Percentiles rank a stretch among this genome's conserved stretches.
phyloP scores from a whole-genome alignment of 306 rosid genomes.

The Carpinus viminea region DNA sequence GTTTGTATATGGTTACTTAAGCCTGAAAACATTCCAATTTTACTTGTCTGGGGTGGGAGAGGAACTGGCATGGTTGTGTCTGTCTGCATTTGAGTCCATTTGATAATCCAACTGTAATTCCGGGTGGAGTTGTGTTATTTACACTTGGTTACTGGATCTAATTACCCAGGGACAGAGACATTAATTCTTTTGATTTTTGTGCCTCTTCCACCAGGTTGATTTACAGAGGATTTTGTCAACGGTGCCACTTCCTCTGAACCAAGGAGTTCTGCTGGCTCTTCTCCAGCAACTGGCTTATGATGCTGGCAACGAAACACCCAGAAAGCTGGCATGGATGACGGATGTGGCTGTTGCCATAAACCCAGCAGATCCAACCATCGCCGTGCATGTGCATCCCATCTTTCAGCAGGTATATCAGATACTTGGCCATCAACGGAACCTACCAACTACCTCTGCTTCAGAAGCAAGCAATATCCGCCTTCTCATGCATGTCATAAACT shows the following conservation, averaged over 20 bases:
- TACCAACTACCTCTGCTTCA: slow-evolving; percentile 46
- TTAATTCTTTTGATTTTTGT: slow-evolving; percentile 12
- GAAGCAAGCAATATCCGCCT: slow-evolving; percentile 61
- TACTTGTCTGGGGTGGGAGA: not conserved
- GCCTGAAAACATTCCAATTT: not conserved
- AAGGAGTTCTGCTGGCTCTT: slow-evolving; percentile 73
- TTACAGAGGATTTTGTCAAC: slow-evolving; percentile 48
- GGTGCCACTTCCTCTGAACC: slow-evolving; percentile 65
- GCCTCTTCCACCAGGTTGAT: slow-evolving; percentile 55
- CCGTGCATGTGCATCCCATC: slow-evolving; percentile 45
- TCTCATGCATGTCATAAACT: slow-evolving; percentile 72
- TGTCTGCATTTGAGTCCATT: not conserved
- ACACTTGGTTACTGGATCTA: slow-evolving; percentile 15
- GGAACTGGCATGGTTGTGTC: not conserved
- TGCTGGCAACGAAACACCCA: slow-evolving; percentile 44
- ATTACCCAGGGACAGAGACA: slow-evolving; percentile 2
- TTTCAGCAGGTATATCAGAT: slow-evolving; percentile 58
- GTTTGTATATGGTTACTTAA: not conserved
- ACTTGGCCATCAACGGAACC: slow-evolving; percentile 48
- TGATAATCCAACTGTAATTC: not conserved
- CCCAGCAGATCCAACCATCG: slow-evolving; percentile 56
- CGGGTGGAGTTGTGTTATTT: not conserved
- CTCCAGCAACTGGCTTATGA: slow-evolving; percentile 69
- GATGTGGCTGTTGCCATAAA: slow-evolving; percentile 62
- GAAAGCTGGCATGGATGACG: slow-evolving; percentile 67